Percentiles rank a stretch among this genome's conserved stretches.
phyloP scores from a whole-genome alignment of 192 early-diverging fungal species.

The Coemansia sp. region DNA sequence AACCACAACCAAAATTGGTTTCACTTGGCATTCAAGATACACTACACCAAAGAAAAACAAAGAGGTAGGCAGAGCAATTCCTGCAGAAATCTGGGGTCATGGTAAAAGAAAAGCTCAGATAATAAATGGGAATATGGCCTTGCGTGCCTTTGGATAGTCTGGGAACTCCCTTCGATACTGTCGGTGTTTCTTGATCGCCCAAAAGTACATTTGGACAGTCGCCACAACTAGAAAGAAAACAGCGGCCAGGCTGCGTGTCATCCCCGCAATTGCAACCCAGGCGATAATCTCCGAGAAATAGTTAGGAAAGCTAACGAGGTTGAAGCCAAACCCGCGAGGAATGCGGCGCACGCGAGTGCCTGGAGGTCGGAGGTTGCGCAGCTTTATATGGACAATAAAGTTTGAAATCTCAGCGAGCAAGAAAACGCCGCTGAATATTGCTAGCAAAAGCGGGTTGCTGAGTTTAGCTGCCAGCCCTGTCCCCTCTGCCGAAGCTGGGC shows the following conservation, averaged over 20 bases:
- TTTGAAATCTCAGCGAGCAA: slow-evolving; percentile 79
- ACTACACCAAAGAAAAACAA: no score
- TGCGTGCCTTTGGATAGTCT: slow-evolving; percentile 84
- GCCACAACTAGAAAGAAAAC: slow-evolving; percentile 69
- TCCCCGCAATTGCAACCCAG: slow-evolving; percentile 71
- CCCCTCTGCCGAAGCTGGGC: slow-evolving; percentile 66
- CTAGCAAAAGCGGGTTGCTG: slow-evolving; percentile 43
- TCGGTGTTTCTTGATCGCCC: slow-evolving; percentile 96
- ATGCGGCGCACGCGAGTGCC: slow-evolving; percentile 83
- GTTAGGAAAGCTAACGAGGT: slow-evolving; percentile 87
- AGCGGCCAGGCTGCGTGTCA: slow-evolving; percentile 71
- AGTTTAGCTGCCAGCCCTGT: slow-evolving; percentile 40
- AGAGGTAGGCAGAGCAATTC: background rate
- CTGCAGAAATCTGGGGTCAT: background rate
- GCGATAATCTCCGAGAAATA: slow-evolving; percentile 87
- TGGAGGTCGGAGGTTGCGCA: slow-evolving; percentile 88
- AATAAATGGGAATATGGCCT: slow-evolving; percentile 73
- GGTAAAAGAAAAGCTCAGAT: background rate
- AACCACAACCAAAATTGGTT: no score
- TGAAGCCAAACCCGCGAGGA: slow-evolving; percentile 90
- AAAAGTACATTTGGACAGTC: slow-evolving; percentile 85
- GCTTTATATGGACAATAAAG: slow-evolving; percentile 75
- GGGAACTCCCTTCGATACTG: slow-evolving; percentile 88
- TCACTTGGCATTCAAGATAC: no score
- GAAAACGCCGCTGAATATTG: slow-evolving; percentile 36